These are phyloP conservation scores for Apium graveolens DNA, from an alignment of 129 eudicot species.

Conservation along the genomic window DNA sequence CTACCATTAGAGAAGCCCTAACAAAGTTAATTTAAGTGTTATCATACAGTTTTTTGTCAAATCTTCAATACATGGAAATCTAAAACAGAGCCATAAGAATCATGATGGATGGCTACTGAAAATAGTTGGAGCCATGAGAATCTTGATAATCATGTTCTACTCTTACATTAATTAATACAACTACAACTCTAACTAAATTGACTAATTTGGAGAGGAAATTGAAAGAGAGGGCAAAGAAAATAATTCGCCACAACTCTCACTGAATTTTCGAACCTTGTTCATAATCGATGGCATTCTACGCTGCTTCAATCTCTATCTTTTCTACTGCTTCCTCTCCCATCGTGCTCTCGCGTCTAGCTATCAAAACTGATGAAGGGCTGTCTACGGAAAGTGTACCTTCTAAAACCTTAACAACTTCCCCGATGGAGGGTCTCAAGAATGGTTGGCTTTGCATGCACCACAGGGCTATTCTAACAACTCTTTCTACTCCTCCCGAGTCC, in stretches of 20 bases:
- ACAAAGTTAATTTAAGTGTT: too few species aligned
- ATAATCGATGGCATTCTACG: conserved; percentile 1
- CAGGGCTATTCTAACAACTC: conserved; percentile 54
- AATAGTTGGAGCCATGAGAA: not conserved
- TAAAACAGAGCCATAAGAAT: not conserved
- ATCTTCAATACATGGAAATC: not conserved
- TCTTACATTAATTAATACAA: conserved; percentile 2
- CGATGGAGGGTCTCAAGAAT: conserved; percentile 62
- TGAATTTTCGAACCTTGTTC: not conserved
- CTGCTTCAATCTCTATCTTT: conserved; percentile 34
- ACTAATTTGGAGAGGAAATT: not conserved
- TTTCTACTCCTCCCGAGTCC: conserved; percentile 42
- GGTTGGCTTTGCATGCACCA: conserved; percentile 86
- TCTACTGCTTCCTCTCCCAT: conserved; percentile 17
- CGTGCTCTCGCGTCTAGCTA: conserved; percentile 16
- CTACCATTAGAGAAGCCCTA: too few species aligned
- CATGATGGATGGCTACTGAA: not conserved
- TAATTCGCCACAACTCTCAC: not conserved
- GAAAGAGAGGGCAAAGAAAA: not conserved
- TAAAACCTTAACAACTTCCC: conserved; percentile 70
- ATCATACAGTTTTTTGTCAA: too few species aligned
- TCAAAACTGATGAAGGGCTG: conserved; percentile 51
- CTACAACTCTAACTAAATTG: not conserved
- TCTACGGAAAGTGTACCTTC: conserved; percentile 73
- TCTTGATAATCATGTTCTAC: not conserved